phyloP scores from a whole-genome alignment of 352 stramenopile genomes.

The Peronosclerospora sorghi region DNA sequence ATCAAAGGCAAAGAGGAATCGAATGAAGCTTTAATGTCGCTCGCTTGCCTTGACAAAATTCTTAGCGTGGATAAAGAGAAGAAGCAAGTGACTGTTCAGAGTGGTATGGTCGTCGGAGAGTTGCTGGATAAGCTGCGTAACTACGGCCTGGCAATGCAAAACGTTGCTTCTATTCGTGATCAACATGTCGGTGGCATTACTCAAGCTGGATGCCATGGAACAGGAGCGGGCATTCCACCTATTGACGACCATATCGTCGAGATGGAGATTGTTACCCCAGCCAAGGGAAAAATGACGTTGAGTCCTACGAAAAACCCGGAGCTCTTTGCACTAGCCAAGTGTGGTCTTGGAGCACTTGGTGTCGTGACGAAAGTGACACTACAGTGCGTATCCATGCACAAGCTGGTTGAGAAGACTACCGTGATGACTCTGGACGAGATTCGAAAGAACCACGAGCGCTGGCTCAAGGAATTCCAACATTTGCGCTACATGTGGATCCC shows the following conservation, averaged over 20 bases:
- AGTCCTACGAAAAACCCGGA: constrained; percentile 61
- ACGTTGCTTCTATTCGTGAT: constrained; percentile 97
- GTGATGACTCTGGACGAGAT: constrained; percentile 86
- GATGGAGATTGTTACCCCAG: constrained; percentile 94
- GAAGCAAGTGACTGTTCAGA: constrained; percentile 89
- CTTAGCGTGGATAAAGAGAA: constrained; percentile 84
- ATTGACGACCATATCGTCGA: constrained; percentile 96
- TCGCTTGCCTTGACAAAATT: constrained; percentile 89
- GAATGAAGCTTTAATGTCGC: constrained; percentile 81
- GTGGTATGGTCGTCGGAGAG: constrained; percentile 61
- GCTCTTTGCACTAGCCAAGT: constrained; percentile 89
- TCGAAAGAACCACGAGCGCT: constrained; percentile 57
- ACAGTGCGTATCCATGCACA: constrained; percentile 89
- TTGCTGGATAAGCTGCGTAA: constrained; percentile 61
- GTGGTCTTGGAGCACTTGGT: constrained; percentile 91
- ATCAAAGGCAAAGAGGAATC: constrained; percentile 9
- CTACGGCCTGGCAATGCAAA: constrained; percentile 93
- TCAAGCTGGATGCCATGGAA: constrained; percentile 93
- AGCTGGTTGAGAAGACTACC: constrained; percentile 89
- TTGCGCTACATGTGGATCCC: constrained; percentile 99
- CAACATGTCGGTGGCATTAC: constrained; percentile 96
- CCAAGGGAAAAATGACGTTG: constrained; percentile 83
- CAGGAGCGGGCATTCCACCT: constrained; percentile 88
- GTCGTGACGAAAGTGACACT: constrained; percentile 95
- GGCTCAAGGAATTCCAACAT: constrained; percentile 75